Base-by-base conservation (phyloP, 345 rosid species). In the Salix viminalis region DNA sequence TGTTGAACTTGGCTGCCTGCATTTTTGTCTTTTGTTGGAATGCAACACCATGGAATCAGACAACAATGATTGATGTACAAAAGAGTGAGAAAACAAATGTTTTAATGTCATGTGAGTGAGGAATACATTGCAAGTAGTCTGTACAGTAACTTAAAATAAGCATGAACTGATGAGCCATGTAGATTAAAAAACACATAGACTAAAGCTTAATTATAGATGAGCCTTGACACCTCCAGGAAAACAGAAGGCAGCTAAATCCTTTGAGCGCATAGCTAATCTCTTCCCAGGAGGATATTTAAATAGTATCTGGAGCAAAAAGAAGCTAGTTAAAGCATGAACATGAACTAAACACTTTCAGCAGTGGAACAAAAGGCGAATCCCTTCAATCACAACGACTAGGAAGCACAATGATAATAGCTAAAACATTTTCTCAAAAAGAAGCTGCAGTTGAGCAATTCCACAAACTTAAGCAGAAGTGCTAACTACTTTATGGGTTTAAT, bases 161-260 rank as follows among this genome's bases (percentile, higher is more conserved):
- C 56, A 50, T 50, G 56, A 50, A 50, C 56, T 50, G 56, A 50
- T 0, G 56, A 50, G 56, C 56, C 19, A 18, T 50, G 56, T 50
- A 30, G 68, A 30, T 30, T 18, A 65, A 18, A 65, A 14, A 19
- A 8, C 14, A 71, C 21, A 30, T 13, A 21, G 42, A 21, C 23
- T 7, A 71, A 46, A 30, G n/a, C 42, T 52, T 52, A 50, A 12
- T 14, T 79, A 34, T 13, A n/a, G 19, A 58, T 26, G 9, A 75
- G 93, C 98, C 98, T 93, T 87, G 83, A 93, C 90, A 77, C 97
- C 98, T 82, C 86, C 93, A 80, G 99, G 98, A 81, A 96, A 96
- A 81, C 99, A 96, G 82, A 93, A 96, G 71, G 97, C 82, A 70
- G 93, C 89, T 80, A 96, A 87, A 87, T 96, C 99, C 89, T 90